Percentiles rank a stretch among this genome's conserved stretches.
Conservation (phyloP, 164 flowering plant genomes). For the Aristolochia californica region DNA sequence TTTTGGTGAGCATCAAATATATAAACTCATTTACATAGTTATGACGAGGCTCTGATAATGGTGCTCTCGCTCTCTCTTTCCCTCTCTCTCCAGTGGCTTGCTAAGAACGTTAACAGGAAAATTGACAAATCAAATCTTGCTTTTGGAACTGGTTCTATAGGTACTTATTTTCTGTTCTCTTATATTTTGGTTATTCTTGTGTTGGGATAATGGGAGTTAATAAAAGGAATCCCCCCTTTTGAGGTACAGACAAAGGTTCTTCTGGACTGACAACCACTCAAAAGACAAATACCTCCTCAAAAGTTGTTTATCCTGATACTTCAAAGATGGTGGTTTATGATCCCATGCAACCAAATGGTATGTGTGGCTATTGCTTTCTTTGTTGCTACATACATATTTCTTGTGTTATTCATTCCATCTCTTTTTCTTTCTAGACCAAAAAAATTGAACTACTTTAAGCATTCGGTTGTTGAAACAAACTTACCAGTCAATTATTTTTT, state of each 20-base stretch:
- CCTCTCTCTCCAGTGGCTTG: conserved; percentile 58
- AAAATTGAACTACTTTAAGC: too few relatives aligned
- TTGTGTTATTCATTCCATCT: background rate
- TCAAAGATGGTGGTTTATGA: conserved; percentile 66
- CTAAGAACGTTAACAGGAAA: conserved; percentile 53
- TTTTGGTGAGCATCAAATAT: background rate
- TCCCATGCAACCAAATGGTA: conserved; percentile 71
- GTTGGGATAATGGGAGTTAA: background rate
- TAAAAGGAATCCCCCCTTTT: conserved; percentile 3
- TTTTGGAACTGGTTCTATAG: conserved; percentile 40
- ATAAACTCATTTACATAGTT: background rate
- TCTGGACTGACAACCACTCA: conserved; percentile 25
- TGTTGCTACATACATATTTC: background rate
- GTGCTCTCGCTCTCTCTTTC: background rate
- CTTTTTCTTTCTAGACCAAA: background rate
- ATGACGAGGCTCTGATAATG: background rate
- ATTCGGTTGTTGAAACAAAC: too few relatives aligned
- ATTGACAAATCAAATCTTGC: conserved; percentile 37
- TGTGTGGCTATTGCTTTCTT: conserved; percentile 1
- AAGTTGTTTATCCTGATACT: conserved; percentile 59
- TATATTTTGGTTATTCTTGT: conserved; percentile 2
- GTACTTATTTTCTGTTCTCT: conserved; percentile 18
- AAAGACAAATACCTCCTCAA: conserved; percentile 25
- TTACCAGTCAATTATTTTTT: too few relatives aligned
- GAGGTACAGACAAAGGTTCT: conserved; percentile 34